These are phyloP conservation scores for Fusarium nygamai DNA, from an alignment of 2,329 filamentous ascomycete genomes.

Conservation along the genomic window DNA sequence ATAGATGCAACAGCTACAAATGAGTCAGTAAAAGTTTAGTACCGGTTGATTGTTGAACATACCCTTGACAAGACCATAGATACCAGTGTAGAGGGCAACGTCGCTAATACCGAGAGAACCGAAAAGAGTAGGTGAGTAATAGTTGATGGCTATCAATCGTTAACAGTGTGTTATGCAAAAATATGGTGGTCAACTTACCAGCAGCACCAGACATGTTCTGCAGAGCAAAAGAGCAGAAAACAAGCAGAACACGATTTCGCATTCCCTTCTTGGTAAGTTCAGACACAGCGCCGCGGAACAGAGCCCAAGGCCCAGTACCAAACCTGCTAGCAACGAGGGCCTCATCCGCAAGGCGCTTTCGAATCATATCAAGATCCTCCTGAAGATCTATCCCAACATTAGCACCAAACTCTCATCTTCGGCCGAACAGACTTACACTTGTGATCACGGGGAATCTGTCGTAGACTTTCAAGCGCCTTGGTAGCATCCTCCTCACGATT, in stretches of 20 bases:
- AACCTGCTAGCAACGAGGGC: constrained; percentile 46
- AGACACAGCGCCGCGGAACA: constrained; percentile 48
- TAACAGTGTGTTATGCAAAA: background rate
- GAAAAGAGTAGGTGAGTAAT: constrained; percentile 55
- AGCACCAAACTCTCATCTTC: background rate
- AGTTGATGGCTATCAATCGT: constrained; percentile 51
- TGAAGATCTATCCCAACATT: constrained; percentile 50
- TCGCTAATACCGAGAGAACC: constrained; percentile 57
- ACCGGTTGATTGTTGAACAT: background rate
- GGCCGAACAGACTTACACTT: constrained; percentile 32
- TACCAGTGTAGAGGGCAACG: constrained; percentile 58
- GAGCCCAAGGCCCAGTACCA: constrained; percentile 47
- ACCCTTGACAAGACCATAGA: constrained; percentile 59
- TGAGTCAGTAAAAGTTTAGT: background rate
- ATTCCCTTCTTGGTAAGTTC: constrained; percentile 53
- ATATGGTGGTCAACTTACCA: constrained; percentile 28
- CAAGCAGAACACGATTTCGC: constrained; percentile 52
- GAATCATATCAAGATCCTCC: constrained; percentile 60
- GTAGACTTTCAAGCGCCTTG: constrained; percentile 49
- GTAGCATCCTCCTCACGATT: constrained; percentile 47
- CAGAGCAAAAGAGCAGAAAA: constrained; percentile 51
- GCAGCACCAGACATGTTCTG: constrained; percentile 55
- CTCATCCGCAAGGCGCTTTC: constrained; percentile 49
- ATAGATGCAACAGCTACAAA: constrained; percentile 50
- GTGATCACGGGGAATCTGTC: constrained; percentile 55